Conservation (phyloP, 306 rosid genomes). For the Medicago lupulina region DNA sequence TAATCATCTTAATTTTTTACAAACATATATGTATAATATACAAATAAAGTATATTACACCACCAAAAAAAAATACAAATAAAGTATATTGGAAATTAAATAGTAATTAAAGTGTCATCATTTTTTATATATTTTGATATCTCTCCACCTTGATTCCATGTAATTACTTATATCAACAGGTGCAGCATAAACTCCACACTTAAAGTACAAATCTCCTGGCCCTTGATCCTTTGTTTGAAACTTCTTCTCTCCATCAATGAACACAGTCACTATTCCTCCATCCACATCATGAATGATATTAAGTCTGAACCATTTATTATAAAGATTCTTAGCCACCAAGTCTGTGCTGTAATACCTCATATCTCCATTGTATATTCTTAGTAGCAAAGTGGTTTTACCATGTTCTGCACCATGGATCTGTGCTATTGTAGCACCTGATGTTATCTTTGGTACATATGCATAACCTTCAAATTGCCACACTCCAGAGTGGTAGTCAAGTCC, state of each 20-base stretch:
- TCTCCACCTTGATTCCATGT: slow-evolving; percentile 51
- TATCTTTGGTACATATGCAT: slow-evolving; percentile 53
- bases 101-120: not conserved
- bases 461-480: slow-evolving; percentile 66
- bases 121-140: slow-evolving; percentile 44
- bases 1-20: not conserved
- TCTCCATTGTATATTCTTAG: slow-evolving; percentile 54
- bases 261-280: slow-evolving; percentile 43
- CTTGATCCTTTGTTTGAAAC: slow-evolving; percentile 38
- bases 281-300: slow-evolving; percentile 51
- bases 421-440: slow-evolving; percentile 57
- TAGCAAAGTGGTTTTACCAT: slow-evolving; percentile 42
- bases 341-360: slow-evolving; percentile 44
- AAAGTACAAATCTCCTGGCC: slow-evolving; percentile 49
- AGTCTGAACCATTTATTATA: slow-evolving; percentile 58
- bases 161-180: slow-evolving; percentile 32
- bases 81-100: not conserved
- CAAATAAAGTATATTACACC: not conserved
- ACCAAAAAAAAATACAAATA: no score
- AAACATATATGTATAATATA: not conserved
- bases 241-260: slow-evolving; percentile 44
- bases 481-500: slow-evolving; percentile 55
- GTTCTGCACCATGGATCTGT: slow-evolving; percentile 55
- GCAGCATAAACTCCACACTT: slow-evolving; percentile 53
- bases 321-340: slow-evolving; percentile 45